A percentile compares a stretch with the other conserved stretches of the same genome.
These are phyloP conservation scores for Solanum sparsipilum DNA, from an alignment of 257 asterid species.

Conservation along the genomic window DNA sequence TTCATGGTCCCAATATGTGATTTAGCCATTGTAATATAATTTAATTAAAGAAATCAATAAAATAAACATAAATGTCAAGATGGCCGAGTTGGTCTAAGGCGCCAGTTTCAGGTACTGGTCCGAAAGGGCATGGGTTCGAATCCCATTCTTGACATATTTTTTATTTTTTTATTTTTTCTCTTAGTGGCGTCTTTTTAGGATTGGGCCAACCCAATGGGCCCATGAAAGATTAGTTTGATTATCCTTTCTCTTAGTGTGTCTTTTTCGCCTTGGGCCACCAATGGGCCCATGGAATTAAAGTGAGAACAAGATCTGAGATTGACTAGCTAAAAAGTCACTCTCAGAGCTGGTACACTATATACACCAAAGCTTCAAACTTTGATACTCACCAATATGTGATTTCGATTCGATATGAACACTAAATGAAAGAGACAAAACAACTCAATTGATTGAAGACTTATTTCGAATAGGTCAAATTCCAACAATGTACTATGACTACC, in stretches of 20 bases:
- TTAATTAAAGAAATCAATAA: not conserved
- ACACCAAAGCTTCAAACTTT: not conserved
- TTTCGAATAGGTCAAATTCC: not conserved
- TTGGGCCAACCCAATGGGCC: not conserved
- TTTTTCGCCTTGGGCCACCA: not conserved
- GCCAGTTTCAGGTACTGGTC: slow-evolving; percentile 10
- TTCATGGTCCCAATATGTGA: too few species aligned
- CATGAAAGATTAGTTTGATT: not conserved
- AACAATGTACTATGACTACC: too few species aligned
- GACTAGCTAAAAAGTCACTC: not conserved
- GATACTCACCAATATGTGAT: not conserved
- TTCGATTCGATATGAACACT: not conserved
- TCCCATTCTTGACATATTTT: slow-evolving; percentile 1
- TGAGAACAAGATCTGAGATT: not conserved
- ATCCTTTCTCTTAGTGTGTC: not conserved
- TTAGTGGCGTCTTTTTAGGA: not conserved
- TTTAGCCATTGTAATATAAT: too few species aligned
- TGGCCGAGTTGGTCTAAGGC: slow-evolving; percentile 6
- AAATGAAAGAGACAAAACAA: not conserved
- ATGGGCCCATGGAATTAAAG: not conserved
- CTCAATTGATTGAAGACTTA: not conserved
- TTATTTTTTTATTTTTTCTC: not conserved
- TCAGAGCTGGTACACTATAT: not conserved
- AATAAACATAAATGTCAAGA: accelerated
- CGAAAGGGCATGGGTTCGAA: slow-evolving; percentile 9